Conservation (phyloP, 257 asterid species). For the Solanum bulbocastanum region DNA sequence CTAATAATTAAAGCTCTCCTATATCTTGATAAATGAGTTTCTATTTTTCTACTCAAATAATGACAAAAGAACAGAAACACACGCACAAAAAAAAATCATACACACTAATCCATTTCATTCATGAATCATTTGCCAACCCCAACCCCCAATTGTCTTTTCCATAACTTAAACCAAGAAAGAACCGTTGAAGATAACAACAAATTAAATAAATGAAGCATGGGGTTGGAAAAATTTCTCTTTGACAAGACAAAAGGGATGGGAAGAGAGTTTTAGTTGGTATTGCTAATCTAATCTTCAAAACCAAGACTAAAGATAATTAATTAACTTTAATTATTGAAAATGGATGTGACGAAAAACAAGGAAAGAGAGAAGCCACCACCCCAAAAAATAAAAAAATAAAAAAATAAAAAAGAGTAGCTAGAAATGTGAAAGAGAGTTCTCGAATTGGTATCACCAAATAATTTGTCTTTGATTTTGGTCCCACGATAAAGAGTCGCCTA, state of each 20-base stretch:
- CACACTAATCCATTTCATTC: not conserved
- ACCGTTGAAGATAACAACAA: not conserved
- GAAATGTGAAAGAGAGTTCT: conserved; percentile 15
- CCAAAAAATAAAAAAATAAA: no score
- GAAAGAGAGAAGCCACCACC: conserved; percentile 17
- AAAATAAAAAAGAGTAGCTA: conserved; percentile 5
- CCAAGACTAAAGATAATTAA: conserved; percentile 11
- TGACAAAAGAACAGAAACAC: not conserved
- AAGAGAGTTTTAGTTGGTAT: not conserved
- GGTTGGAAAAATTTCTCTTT: not conserved
- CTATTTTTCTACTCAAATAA: not conserved
- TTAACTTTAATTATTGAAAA: conserved; percentile 12
- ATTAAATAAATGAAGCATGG: not conserved
- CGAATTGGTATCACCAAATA: conserved; percentile 18
- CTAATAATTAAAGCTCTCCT: not conserved
- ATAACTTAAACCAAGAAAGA: not conserved
- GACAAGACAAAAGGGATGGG: not conserved
- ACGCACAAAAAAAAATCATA: not conserved
- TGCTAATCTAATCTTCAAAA: conserved; percentile 15
- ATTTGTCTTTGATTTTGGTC: conserved; percentile 14
- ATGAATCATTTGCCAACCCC: not conserved
- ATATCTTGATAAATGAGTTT: not conserved
- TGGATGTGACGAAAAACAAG: conserved; percentile 14
- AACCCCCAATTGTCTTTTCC: conserved; percentile 2
- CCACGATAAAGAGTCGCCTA: conserved; percentile 11